Evolutionary conservation across 768 basidiomycete genomes (phyloP), one percentile per base, ranked within the genome.

Genomic region (Pleurotus pulmonarius): DNA sequence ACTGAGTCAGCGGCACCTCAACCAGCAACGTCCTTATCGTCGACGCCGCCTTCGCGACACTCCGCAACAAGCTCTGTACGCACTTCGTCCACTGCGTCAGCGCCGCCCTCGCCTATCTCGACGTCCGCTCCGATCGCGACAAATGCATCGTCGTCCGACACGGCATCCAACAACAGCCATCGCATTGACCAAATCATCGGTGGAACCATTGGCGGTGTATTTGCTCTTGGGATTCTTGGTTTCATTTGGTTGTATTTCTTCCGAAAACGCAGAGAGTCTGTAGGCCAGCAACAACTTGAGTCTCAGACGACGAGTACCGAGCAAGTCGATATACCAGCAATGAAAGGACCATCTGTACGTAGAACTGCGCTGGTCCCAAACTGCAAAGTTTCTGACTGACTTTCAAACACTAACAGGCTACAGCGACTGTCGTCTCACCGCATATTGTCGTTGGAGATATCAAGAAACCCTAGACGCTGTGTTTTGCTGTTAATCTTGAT

Each of bases 1-100:
- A 58, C 56, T 24, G 56, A 58, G 34, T 58, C 56, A 11, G 38
- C 22, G 5, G 39, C 51, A n/a, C 39, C 51, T n/a, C 51, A 53
- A 22, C 51, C 39, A 18, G 22, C 49, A 16, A 7, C 51, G 6
- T 20, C 51, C 5, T 7, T n/a, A 7, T 22, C 18, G 12, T 22
- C 54, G 13, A 26, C 24, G 15, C 9, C 16, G 9, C 29, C 54
- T 13, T 43, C 26, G 26, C 9, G 13, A 22, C 45, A n/a, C 49
- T 26, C 56, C 16, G 2, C 54, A 13, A 48, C 38, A 25, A 43
- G 51, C 12, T 18, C 56, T 13, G 13, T 12, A 5, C 18, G 15
- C 12, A 41, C 56, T 11, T 37, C 37, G 13, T 34, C 48, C 13
- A 57, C 45, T 20, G 4, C 56, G 4, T 38, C 48, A 16, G 20